Evolutionary conservation across 257 asterid species (phyloP), one percentile per base, ranked within the genome.

Genomic region (Fraxinus cuspidata): DNA sequence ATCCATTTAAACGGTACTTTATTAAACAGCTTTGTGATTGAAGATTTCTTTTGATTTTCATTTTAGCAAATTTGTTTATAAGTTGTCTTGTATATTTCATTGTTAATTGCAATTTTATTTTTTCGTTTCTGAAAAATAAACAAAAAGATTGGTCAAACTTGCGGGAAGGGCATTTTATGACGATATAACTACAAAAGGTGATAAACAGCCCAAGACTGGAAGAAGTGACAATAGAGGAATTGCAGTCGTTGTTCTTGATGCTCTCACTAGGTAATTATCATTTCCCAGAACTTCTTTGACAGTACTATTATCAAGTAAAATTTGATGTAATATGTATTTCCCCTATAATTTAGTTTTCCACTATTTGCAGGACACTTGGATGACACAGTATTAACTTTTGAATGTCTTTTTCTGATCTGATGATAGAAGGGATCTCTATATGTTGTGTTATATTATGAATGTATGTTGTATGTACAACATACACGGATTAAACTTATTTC

Each of bases 131-230:
- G 32, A 27, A 12, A n/a, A 63, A 70, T 77, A 34, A 78, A 66
- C 75, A 32, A 77, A 74, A 74, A 92, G 97, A 71, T 80, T 96
- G 94, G 99, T 96, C 83, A 96, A 87, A 85, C 90, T 90, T 23
- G 92, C 94, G 35, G 98, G 97, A 15, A 86, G 98, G 85, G 98
- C 99, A 13, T 96, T 96, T 75, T 96, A 96, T 70, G 98, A 90
- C 75, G 98, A 96, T 82, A 86, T 90, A 74, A 82, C 97, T 1
- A 87, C 97, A 11, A 96, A 92, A 85, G 96, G 94, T 12, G 99
- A 96, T 77, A 96, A 87, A 84, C 97, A 90, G 84, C 86, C 86
- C 28, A 93, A 92, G 92, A 83, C 85, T 64, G 97, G 97, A 27
- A 88, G 98, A 77, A 92, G 97, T 70, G 99, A 96, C 78, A 92